These are phyloP conservation scores for Colletotrichum incanum DNA, from an alignment of 2,329 filamentous ascomycete genomes.

Conservation along the genomic window DNA sequence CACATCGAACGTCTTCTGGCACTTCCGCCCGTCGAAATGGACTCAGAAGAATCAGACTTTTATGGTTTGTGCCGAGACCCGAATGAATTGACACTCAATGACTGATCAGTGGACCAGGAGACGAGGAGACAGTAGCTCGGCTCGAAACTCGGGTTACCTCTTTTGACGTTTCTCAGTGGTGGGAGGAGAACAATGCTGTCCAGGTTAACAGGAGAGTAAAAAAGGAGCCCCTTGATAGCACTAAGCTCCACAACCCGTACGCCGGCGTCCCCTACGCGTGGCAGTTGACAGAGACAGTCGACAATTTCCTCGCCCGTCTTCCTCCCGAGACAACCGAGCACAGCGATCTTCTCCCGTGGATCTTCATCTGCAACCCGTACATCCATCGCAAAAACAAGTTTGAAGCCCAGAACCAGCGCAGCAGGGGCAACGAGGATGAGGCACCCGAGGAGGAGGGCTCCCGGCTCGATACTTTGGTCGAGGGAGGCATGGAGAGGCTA, in stretches of 20 bases:
- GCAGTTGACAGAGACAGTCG: constrained; percentile 75
- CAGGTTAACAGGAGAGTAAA: constrained; percentile 25
- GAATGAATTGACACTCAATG: not conserved
- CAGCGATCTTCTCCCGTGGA: constrained; percentile 72
- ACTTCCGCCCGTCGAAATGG: constrained; percentile 14
- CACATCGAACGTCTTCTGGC: no score
- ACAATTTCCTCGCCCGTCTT: constrained; percentile 77
- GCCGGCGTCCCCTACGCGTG: constrained; percentile 69
- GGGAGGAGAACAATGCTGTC: constrained; percentile 52
- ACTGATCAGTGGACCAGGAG: constrained; percentile 61
- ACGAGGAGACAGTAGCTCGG: constrained; percentile 62
- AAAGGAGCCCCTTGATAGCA: constrained; percentile 19
- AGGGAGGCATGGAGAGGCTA: constrained; percentile 68
- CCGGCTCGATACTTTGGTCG: constrained; percentile 64
- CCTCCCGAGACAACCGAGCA: constrained; percentile 75
- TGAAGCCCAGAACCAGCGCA: constrained; percentile 53
- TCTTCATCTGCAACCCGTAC: constrained; percentile 80
- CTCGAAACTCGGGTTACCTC: constrained; percentile 66
- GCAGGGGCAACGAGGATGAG: constrained; percentile 65
- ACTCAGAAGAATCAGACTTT: constrained; percentile 46
- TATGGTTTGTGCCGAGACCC: constrained; percentile 45
- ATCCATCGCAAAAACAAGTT: constrained; percentile 55
- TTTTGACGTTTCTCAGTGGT: constrained; percentile 69
- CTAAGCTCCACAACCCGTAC: constrained; percentile 71
- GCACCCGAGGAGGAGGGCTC: constrained; percentile 62